Conservation (phyloP, 1,284 basidiomycete species). For the Rhodotorula sp. region DNA sequence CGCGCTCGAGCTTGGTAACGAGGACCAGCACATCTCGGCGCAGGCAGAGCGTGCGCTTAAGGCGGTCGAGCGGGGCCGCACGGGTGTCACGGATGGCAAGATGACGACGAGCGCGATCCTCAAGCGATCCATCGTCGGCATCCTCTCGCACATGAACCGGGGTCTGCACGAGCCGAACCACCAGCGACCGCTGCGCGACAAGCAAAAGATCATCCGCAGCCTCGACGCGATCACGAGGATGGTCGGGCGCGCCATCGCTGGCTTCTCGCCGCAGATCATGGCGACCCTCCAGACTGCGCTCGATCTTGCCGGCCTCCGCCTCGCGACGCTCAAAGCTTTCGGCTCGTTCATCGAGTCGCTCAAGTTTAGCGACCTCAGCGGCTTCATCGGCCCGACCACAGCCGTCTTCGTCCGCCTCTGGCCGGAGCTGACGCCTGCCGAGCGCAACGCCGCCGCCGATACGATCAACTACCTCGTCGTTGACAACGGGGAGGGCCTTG, state of each 20-base stretch:
- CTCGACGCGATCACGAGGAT: conserved; percentile 71
- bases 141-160: conserved; percentile 78
- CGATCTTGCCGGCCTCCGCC: conserved; percentile 67
- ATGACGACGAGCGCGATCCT: conserved; percentile 63
- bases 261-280: conserved; percentile 91
- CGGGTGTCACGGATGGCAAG: conserved; percentile 44
- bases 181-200: conserved; percentile 66
- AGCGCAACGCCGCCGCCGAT: conserved; percentile 61
- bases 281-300: conserved; percentile 92
- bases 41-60: conserved; percentile 57
- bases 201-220: conserved; percentile 74
- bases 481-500: conserved; percentile 62
- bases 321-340: conserved; percentile 82
- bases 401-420: conserved; percentile 81
- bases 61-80: conserved; percentile 54
- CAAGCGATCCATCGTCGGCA: conserved; percentile 72
- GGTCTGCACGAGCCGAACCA: conserved; percentile 76
- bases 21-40: conserved; percentile 8
- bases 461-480: conserved; percentile 73
- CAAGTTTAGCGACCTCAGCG: conserved; percentile 70
- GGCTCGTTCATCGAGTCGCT: conserved; percentile 72
- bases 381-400: conserved; percentile 82
- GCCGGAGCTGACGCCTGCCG: conserved; percentile 63
- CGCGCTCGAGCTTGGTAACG: conserved; percentile 38
- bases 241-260: conserved; percentile 70